Percentiles rank a stretch among this genome's conserved stretches.
These are phyloP conservation scores for Hypericum androsaemum DNA, from an alignment of 345 rosid genomes.

Conservation along the genomic window DNA sequence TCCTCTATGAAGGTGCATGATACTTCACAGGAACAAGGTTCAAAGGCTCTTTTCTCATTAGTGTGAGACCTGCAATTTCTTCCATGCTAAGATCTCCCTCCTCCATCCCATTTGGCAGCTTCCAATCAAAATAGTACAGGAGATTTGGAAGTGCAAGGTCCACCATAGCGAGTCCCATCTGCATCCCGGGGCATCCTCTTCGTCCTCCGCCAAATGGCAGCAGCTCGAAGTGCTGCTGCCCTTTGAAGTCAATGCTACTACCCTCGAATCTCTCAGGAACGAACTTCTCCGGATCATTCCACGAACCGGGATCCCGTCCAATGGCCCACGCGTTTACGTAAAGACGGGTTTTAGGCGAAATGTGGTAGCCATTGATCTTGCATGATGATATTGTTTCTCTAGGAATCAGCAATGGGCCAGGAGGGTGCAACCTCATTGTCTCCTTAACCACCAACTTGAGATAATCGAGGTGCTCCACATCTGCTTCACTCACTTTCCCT, in stretches of 20 bases:
- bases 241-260: slow-evolving; percentile 7
- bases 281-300: slow-evolving; percentile 7
- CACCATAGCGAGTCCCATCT: slow-evolving; percentile 7
- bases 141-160: slow-evolving; percentile 8
- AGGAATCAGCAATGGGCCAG: slow-evolving; percentile 24
- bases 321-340: too few species aligned
- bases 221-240: slow-evolving; percentile 7
- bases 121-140: slow-evolving; percentile 9
- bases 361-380: slow-evolving; percentile 24
- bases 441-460: too few species aligned
- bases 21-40: too few species aligned
- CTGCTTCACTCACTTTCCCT: too few species aligned
- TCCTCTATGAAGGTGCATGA: too few species aligned
- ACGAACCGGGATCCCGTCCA: slow-evolving; percentile 16
- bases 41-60: too few species aligned
- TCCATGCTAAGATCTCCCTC: neutral
- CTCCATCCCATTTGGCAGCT: neutral
- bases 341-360: too few species aligned
- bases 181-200: slow-evolving; percentile 15
- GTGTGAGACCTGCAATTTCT: too few species aligned
- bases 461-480: too few species aligned
- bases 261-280: slow-evolving; percentile 5
- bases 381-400: slow-evolving; percentile 36
- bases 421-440: too few species aligned
- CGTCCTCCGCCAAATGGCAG: slow-evolving; percentile 15